A percentile compares a stretch with the other conserved stretches of the same genome.
These are phyloP conservation scores for Periconia macrospinosa DNA, from an alignment of 2,329 filamentous ascomycete genomes.

Conservation along the genomic window DNA sequence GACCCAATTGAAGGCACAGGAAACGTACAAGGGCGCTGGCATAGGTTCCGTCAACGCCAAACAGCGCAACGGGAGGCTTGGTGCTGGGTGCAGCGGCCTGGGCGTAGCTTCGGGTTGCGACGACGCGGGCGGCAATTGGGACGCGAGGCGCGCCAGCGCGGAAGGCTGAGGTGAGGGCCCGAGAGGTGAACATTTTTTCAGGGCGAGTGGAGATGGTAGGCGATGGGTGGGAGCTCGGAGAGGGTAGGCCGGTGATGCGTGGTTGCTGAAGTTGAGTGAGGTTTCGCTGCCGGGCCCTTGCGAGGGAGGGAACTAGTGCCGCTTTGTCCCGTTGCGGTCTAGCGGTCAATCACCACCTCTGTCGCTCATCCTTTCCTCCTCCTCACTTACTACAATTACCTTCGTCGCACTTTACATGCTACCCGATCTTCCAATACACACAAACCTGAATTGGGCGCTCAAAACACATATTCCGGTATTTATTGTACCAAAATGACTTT, in stretches of 20 bases:
- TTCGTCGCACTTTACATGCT: too few relatives aligned
- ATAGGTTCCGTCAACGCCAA: conserved; percentile 97
- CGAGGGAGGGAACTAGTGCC: conserved; percentile 14
- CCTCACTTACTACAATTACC: background rate
- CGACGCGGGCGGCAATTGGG: conserved; percentile 61
- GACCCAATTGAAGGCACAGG: conserved; percentile 19
- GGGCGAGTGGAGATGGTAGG: conserved; percentile 40
- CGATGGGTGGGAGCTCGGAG: conserved; percentile 21
- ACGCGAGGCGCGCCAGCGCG: conserved; percentile 60
- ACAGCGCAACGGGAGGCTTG: conserved; percentile 88
- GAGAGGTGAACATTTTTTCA: conserved; percentile 60
- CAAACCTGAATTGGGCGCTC: too few relatives aligned
- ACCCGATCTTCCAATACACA: too few relatives aligned
- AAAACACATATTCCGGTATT: too few relatives aligned
- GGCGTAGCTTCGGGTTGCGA: conserved; percentile 77
- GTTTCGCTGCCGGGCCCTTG: conserved; percentile 23
- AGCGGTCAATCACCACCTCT: background rate
- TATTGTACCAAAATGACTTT: too few relatives aligned
- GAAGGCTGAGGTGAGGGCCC: conserved; percentile 59
- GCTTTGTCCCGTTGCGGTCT: conserved; percentile 9
- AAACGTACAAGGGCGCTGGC: conserved; percentile 90
- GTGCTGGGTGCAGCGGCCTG: conserved; percentile 59
- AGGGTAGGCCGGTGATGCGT: conserved; percentile 6
- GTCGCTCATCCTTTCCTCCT: background rate
- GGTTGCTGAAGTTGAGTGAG: conserved; percentile 10